A percentile compares a stretch with the other conserved stretches of the same genome.
Conservation (phyloP, 768 basidiomycete genomes). For the Boletus bicolor region DNA sequence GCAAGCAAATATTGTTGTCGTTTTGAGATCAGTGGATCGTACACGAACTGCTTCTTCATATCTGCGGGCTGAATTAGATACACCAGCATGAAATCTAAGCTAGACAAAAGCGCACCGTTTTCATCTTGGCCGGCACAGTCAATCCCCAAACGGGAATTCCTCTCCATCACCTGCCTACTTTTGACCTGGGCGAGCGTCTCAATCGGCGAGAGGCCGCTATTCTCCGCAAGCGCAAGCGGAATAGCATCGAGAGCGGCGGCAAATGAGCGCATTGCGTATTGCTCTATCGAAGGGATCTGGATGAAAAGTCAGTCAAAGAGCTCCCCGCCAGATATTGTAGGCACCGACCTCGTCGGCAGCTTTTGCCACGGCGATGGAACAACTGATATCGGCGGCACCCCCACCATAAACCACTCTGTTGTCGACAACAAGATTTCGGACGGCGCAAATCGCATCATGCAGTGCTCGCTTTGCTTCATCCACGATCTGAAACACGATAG, state of each 20-base stretch:
- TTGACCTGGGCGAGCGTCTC: conserved; percentile 96
- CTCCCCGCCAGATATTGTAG: neutral
- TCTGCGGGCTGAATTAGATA: conserved; percentile 46
- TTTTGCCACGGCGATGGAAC: conserved; percentile 87
- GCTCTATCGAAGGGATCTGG: conserved; percentile 94
- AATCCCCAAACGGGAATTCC: conserved; percentile 83
- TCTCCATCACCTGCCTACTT: conserved; percentile 85
- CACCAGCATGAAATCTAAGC: neutral
- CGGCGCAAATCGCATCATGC: conserved; percentile 96
- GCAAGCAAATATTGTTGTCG: conserved; percentile 95
- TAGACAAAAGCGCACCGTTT: conserved; percentile 57
- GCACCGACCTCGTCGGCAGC: conserved; percentile 83
- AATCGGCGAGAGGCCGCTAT: conserved; percentile 94
- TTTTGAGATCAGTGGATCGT: conserved; percentile 96
- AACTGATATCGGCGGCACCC: conserved; percentile 96
- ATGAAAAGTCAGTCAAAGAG: neutral
- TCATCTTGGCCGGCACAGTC: conserved; percentile 86
- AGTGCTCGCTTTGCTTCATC: conserved; percentile 98
- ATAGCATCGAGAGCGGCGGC: conserved; percentile 92
- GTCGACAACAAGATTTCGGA: conserved; percentile 92
- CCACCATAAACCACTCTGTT: conserved; percentile 98
- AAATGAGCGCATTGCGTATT: conserved; percentile 99
- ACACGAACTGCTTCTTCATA: conserved; percentile 97
- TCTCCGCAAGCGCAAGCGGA: conserved; percentile 95
- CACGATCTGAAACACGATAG: conserved; percentile 66